phyloP scores from a whole-genome alignment of 1,284 basidiomycete species.

The Pyrrhoderma lamaoense region DNA sequence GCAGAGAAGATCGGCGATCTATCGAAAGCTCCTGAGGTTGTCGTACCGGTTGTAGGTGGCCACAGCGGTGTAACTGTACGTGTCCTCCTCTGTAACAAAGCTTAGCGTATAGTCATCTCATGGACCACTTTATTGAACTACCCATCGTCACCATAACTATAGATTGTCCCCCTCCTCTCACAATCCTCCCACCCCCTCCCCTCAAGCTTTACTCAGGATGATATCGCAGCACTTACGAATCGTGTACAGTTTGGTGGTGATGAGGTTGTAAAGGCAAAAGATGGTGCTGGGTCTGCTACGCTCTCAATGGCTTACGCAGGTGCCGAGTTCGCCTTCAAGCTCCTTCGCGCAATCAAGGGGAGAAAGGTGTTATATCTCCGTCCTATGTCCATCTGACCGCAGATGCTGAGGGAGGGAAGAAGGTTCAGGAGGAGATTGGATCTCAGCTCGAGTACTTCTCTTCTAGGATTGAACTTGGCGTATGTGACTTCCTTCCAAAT shows the following conservation, averaged over 20 bases:
- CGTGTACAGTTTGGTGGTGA: slow-evolving; percentile 77
- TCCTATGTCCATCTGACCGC: slow-evolving; percentile 80
- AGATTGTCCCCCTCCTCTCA: slow-evolving; percentile 95
- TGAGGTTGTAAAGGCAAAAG: slow-evolving; percentile 78
- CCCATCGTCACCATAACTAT: not conserved
- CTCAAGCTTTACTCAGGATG: slow-evolving; percentile 42
- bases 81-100: slow-evolving; percentile 2
- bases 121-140: slow-evolving; percentile 17
- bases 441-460: slow-evolving; percentile 72
- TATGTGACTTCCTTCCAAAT: slow-evolving; percentile 33
- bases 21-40: slow-evolving; percentile 58
- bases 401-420: slow-evolving; percentile 64
- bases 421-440: slow-evolving; percentile 54
- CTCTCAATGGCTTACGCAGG: slow-evolving; percentile 74
- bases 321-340: slow-evolving; percentile 71
- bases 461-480: slow-evolving; percentile 77
- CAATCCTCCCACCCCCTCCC: slow-evolving; percentile 77
- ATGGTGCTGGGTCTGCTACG: slow-evolving; percentile 69
- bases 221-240: slow-evolving; percentile 48
- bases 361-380: slow-evolving; percentile 80
- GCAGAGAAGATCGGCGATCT: slow-evolving; percentile 69
- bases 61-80: slow-evolving; percentile 89
- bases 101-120: slow-evolving; percentile 13
- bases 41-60: slow-evolving; percentile 90
- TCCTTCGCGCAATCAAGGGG: slow-evolving; percentile 86